Conservation (phyloP, 192 early-diverging fungal species). For the Linnemannia hyalina region DNA sequence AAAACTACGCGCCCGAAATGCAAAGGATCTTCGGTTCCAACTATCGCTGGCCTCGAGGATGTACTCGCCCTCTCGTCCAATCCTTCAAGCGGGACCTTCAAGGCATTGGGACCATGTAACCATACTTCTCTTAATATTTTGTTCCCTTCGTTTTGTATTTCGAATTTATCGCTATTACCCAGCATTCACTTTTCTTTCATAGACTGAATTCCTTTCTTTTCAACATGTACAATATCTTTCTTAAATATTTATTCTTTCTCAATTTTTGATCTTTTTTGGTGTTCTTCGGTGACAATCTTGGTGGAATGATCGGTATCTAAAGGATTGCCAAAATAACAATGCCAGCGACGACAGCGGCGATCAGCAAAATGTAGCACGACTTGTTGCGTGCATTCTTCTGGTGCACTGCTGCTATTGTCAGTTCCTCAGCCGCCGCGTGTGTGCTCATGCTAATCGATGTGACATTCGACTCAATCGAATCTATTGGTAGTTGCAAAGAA, state of each 20-base stretch:
- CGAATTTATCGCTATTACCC: background rate
- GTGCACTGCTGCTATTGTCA: conserved; percentile 79
- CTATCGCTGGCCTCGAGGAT: conserved; percentile 66
- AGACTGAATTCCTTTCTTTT: background rate
- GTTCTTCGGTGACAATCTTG: background rate
- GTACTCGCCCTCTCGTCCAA: conserved; percentile 58
- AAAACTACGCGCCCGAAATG: conserved; percentile 58
- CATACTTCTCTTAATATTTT: background rate
- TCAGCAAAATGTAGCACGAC: conserved; percentile 87
- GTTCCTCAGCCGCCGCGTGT: conserved; percentile 84
- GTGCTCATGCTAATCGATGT: conserved; percentile 81
- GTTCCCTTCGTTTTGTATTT: background rate
- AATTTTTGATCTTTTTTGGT: background rate
- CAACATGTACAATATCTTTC: background rate
- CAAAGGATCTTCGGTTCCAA: conserved; percentile 56
- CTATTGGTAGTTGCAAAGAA: conserved; percentile 1
- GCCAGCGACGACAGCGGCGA: conserved; percentile 74
- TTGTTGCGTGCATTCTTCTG: conserved; percentile 82
- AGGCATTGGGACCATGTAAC: conserved; percentile 48
- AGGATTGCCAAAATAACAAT: conserved; percentile 54
- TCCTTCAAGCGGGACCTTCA: conserved; percentile 57
- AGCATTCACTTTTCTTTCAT: background rate
- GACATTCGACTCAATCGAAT: conserved; percentile 85
- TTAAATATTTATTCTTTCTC: background rate
- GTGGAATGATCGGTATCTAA: conserved; percentile 6